Evolutionary conservation across 805 yeast species (phyloP), one percentile per base, ranked within the genome.

Genomic region (Blastobotrys muscicola): DNA sequence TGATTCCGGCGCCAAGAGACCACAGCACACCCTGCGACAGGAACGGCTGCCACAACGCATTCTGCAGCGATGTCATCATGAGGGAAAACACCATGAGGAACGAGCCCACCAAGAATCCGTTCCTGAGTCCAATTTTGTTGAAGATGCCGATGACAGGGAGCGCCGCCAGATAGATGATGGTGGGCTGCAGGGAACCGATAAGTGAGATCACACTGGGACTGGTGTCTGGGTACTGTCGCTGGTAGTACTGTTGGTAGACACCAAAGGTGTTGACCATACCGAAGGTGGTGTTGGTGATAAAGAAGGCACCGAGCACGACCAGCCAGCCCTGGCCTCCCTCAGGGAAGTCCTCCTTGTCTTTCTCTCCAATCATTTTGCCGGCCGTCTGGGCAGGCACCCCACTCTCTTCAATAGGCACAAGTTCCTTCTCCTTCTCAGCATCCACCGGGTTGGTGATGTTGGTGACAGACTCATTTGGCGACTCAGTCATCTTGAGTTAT

Each of bases 201-300:
- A 75, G 60, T 1, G 80, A 72, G 39, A 70, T 66, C 34, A 71
- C 73, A 43, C 67, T 67, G 12, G 75, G 63, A 29, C 64, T 54
- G 2, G 72, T 72, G 10, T 67, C 65, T 1, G 69, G 65, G 45
- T 72, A 76, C 23, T 49, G 49, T 10, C 59, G 39, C 15, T 66
- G 61, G 50, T 77, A 78, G 54, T 70, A 74, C 32, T 70, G 63
- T 43, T 77, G 72, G 53, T 74, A 79, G 3, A 76, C 75, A 23
- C 82, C 84, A 58, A 64, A 78, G 2, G 75, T 65, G 34, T 78
- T 74, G 45, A 74, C 73, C 61, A 76, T 66, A 12, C 85, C 85
- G 70, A 74, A 78, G 0, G 80, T 71, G 45, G 72, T 57, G 51
- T 70, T 53, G 67, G 67, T 56, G 56, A 67, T 53, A 12, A 71